Conservation (phyloP, 768 basidiomycete species). For the Termitomyces sp. region DNA sequence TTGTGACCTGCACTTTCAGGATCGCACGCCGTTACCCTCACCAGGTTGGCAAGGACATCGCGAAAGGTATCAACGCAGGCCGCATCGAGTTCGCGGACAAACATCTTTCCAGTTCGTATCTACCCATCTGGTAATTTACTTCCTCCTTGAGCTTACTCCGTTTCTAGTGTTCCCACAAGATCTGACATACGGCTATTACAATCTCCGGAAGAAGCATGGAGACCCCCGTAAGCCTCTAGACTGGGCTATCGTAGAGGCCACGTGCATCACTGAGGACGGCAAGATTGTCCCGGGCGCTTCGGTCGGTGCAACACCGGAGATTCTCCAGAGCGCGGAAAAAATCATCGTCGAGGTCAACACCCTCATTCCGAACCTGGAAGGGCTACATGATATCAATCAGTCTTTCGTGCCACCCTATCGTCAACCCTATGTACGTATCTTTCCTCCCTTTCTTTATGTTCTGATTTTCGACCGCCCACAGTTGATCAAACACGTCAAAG, state of each 20-base stretch:
- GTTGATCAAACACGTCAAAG: constrained; percentile 41
- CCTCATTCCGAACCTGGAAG: constrained; percentile 41
- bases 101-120: constrained; percentile 41
- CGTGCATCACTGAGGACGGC: constrained; percentile 46
- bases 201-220: constrained; percentile 39
- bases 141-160: neutral
- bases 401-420: constrained; percentile 40
- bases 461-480: constrained; percentile 9
- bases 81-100: constrained; percentile 47
- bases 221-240: constrained; percentile 42
- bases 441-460: neutral
- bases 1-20: constrained; percentile 17
- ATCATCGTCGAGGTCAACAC: constrained; percentile 53
- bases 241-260: constrained; percentile 51
- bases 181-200: constrained; percentile 46
- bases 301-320: constrained; percentile 46
- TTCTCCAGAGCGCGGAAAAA: constrained; percentile 44
- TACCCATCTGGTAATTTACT: neutral
- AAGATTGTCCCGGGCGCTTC: constrained; percentile 46
- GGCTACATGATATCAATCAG: constrained; percentile 47
- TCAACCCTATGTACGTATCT: constrained; percentile 34
- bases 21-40: constrained; percentile 45
- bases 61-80: constrained; percentile 47
- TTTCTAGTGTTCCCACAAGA: constrained; percentile 47
- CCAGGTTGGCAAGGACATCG: constrained; percentile 46